Conservation (phyloP, 176 grass and related monocot species). For the Oryza glaberrima region DNA sequence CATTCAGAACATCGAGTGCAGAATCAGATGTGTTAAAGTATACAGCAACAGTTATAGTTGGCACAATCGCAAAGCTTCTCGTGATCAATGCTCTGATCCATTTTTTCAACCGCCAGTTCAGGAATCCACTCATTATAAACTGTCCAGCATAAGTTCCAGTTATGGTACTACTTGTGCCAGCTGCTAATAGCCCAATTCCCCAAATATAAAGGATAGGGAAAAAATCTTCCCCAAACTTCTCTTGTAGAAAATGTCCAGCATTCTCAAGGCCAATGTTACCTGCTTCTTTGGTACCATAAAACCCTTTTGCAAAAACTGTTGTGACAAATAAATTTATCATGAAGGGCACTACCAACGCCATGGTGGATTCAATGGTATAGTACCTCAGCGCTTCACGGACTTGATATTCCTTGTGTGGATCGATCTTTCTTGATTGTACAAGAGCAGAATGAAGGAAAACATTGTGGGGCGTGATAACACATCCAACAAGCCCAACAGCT, state of each 20-base stretch:
- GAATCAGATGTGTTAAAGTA: conserved; percentile 79
- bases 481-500: conserved; percentile 90
- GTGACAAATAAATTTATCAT: conserved; percentile 93
- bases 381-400: conserved; percentile 85
- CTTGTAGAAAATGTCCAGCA: conserved; percentile 78
- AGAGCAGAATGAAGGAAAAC: conserved; percentile 93
- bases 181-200: conserved; percentile 85
- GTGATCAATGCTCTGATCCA: conserved; percentile 90
- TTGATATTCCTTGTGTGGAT: conserved; percentile 66
- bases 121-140: conserved; percentile 95
- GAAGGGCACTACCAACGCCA: conserved; percentile 76
- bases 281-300: conserved; percentile 73
- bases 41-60: conserved; percentile 76
- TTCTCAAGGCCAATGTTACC: conserved; percentile 80
- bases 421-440: conserved; percentile 87
- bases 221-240: conserved; percentile 66
- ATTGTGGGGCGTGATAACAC: conserved; percentile 94
- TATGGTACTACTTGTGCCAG: conserved; percentile 91
- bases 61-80: conserved; percentile 83
- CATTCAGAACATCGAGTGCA: conserved; percentile 80
- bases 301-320: conserved; percentile 83
- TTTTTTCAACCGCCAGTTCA: conserved; percentile 84
- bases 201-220: conserved; percentile 95
- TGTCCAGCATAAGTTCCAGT: conserved; percentile 97
- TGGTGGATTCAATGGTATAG: conserved; percentile 86